These are phyloP conservation scores for Croton setiger DNA, from an alignment of 441 rosid genomes.

Conservation along the genomic window DNA sequence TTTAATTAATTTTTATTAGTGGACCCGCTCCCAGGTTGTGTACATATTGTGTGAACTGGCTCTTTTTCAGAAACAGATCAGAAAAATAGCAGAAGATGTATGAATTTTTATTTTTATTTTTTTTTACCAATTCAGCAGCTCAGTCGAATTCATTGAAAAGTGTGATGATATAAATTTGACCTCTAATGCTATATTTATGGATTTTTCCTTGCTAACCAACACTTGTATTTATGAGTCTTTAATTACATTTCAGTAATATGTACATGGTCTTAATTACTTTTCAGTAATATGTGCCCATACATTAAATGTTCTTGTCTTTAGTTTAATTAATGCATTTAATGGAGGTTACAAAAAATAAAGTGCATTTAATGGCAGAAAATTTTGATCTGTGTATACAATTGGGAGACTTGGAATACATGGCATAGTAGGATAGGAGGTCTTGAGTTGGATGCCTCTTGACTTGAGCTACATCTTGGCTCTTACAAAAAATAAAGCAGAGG, in stretches of 20 bases:
- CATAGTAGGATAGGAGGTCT: no score
- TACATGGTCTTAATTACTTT: no score
- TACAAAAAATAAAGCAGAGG: no score
- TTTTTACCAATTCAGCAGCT: not conserved
- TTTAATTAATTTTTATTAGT: constrained; percentile 33
- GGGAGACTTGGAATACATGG: no score
- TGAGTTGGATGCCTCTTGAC: no score
- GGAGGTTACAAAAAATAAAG: no score
- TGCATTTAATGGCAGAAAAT: no score
- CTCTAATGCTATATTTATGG: constrained; percentile 5
- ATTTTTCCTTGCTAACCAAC: not conserved
- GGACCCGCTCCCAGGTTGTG: not conserved
- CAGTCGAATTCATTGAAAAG: not conserved
- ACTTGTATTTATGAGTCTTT: constrained; percentile 7
- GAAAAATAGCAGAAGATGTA: not conserved
- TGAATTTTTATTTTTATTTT: not conserved
- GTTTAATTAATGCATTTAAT: no score
- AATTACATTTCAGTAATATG: not conserved
- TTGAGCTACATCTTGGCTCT: no score
- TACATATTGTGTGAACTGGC: constrained; percentile 5
- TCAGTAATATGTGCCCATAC: no score
- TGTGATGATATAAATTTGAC: not conserved
- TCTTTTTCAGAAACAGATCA: not conserved
- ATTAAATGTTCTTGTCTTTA: no score
- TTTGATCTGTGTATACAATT: no score